Percentiles rank a stretch among this genome's conserved stretches.
Conservation (phyloP, 2,329 filamentous ascomycete species). For the Cordyceps farinosa region DNA sequence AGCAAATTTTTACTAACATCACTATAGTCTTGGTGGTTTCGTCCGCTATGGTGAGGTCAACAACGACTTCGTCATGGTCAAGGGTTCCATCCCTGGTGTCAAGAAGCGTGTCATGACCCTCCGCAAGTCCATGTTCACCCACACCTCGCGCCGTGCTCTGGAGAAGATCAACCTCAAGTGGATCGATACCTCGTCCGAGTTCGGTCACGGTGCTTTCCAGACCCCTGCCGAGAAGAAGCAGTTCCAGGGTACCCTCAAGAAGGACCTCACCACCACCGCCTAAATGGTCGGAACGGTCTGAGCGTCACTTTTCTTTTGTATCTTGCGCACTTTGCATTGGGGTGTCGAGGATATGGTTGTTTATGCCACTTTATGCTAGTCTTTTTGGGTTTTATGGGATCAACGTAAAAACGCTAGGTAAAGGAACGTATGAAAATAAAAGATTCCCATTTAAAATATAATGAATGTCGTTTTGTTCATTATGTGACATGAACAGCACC, state of each 20-base stretch:
- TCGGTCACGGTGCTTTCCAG: conserved; percentile 99
- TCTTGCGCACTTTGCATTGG: conserved; percentile 45
- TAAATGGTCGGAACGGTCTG: conserved; percentile 30
- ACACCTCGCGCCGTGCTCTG: conserved; percentile 91
- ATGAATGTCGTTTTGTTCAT: not conserved
- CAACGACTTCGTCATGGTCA: conserved; percentile 98
- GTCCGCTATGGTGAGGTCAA: conserved; percentile 99
- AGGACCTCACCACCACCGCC: conserved; percentile 66
- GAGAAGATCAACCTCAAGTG: conserved; percentile 99
- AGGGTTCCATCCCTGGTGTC: conserved; percentile 94
- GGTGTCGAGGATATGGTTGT: conserved; percentile 51
- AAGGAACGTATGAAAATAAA: conserved; percentile 33
- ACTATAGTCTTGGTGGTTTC: conserved; percentile 87
- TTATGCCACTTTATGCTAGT: conserved; percentile 34
- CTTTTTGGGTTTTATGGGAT: conserved; percentile 35
- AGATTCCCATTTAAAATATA: conserved; percentile 28
- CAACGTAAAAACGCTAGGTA: conserved; percentile 34
- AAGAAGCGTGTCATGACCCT: conserved; percentile 99
- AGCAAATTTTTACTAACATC: not conserved
- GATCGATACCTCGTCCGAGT: conserved; percentile 99
- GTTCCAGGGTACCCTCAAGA: conserved; percentile 99
- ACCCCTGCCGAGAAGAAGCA: conserved; percentile 96
- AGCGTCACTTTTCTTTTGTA: conserved; percentile 39
- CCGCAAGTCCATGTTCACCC: conserved; percentile 82
- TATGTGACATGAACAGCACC: not conserved